These are phyloP conservation scores for Cicer bijugum DNA, from an alignment of 306 rosid species.

Conservation along the genomic window DNA sequence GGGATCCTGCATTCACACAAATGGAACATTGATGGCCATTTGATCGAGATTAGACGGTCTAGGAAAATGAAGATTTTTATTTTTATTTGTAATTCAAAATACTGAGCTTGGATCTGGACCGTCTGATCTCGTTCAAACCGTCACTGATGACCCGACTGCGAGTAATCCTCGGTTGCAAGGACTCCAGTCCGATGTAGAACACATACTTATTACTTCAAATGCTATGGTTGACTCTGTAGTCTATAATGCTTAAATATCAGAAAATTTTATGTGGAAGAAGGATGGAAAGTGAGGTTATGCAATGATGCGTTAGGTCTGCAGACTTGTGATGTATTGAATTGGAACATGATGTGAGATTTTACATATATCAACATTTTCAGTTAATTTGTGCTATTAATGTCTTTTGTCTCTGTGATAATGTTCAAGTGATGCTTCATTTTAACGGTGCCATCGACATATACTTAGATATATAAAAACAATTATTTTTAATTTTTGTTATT, in stretches of 20 bases:
- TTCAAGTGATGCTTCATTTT: slow-evolving; percentile 28
- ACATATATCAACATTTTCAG: neutral
- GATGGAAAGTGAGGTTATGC: slow-evolving; percentile 22
- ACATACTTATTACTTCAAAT: neutral
- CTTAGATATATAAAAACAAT: neutral
- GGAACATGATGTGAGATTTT: slow-evolving; percentile 20
- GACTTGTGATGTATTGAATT: neutral
- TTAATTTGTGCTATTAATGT: slow-evolving; percentile 34
- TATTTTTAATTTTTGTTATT: slow-evolving; percentile 19
- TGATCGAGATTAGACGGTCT: too few relatives aligned
- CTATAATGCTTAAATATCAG: slow-evolving; percentile 5
- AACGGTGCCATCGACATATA: slow-evolving; percentile 9
- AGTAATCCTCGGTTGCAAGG: too few relatives aligned
- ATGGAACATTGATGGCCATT: too few relatives aligned
- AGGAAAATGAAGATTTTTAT: too few relatives aligned
- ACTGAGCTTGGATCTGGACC: too few relatives aligned
- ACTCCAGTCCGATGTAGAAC: neutral
- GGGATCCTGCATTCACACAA: too few relatives aligned
- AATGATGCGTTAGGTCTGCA: slow-evolving; percentile 8
- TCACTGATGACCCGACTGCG: too few relatives aligned
- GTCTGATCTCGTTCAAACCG: too few relatives aligned
- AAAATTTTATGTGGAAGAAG: slow-evolving; percentile 27
- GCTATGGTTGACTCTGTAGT: slow-evolving; percentile 16
- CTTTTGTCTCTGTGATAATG: slow-evolving; percentile 27
- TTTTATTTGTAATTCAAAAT: too few relatives aligned